Evolutionary conservation across 352 stramenopile genomes (phyloP), one percentile per base, ranked within the genome.

Genomic region (Blastocystis sp.): DNA sequence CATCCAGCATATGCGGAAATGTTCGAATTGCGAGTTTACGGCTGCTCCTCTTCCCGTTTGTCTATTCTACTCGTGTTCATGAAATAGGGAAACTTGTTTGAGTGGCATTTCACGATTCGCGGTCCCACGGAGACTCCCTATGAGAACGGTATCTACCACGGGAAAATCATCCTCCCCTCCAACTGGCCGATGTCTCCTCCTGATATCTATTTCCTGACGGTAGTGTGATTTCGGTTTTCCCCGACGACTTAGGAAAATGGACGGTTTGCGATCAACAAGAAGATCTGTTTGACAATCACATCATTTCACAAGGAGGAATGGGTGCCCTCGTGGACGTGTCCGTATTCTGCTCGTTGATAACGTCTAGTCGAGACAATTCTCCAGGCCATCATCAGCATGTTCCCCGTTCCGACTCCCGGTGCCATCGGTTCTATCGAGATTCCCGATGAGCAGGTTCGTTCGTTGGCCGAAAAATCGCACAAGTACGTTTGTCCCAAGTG

Each of bases 281-380:
- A 99, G 90, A 96, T 99, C 78, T 99, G 96, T 89, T 88, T 99
- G 24, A 97, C 92, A 49, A 98, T 98, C 75, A 97, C 93, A 24
- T 93, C 94, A 4, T 94, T 97, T 88, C 96, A 99, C 89, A 95
- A 95, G 0, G 96, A 99, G 88, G 91, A 97, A 85, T 99, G 96
- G 96, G 93, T 97, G 84, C 93, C 93, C 6, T 93, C 93, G 4
- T 97, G 94, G 67, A 53, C 84, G 44, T 54, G 8, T 56, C n/a
- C 21, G 27, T 0, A 54, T 76, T 14, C 53, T 0, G 9, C 16
- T 63, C 36, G 21, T 4, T 49, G 21, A 36, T 44, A 51, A 42
- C 16, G 11, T 61, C 21, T 88, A 59, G 71, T 99, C 46, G 92
- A 96, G 27, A 89, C 97, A 6, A 98, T 98, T 86, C 88, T 99